A percentile compares a stretch with the other conserved stretches of the same genome.
phyloP scores from a whole-genome alignment of 2,329 filamentous ascomycete genomes.

The Fusarium pseudocircinatum region DNA sequence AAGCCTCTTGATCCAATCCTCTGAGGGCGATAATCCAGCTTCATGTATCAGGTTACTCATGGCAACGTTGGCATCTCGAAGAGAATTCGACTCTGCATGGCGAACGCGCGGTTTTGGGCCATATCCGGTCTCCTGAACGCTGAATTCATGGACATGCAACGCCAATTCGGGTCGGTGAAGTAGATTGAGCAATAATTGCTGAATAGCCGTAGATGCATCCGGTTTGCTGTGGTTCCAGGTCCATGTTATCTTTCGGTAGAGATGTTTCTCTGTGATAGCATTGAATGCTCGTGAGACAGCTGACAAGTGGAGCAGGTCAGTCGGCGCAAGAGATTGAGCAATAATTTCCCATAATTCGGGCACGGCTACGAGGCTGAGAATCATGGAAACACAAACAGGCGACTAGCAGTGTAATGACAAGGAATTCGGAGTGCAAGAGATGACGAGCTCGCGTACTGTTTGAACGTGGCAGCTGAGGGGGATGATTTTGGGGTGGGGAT shows the following conservation, averaged over 20 bases:
- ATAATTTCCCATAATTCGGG: background rate
- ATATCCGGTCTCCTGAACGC: background rate
- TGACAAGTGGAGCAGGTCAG: background rate
- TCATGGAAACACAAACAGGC: background rate
- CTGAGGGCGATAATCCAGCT: rapidly evolving
- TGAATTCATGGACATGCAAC: background rate
- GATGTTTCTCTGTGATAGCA: background rate
- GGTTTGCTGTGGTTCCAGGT: background rate
- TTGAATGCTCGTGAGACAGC: background rate
- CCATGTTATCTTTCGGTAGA: background rate
- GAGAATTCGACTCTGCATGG: background rate
- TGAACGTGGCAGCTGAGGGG: background rate
- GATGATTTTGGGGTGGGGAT: rapidly evolving
- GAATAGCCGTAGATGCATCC: background rate
- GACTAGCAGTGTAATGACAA: background rate
- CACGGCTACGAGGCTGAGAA: background rate
- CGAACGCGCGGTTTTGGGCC: background rate
- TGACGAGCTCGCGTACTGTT: rapidly evolving
- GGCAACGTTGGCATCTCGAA: background rate
- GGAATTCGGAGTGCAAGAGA: background rate
- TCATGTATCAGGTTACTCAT: background rate
- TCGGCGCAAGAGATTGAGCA: background rate
- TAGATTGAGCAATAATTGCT: rapidly evolving
- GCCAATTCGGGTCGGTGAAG: background rate
- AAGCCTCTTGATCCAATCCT: background rate